Percentiles rank a stretch among this genome's conserved stretches.
phyloP scores from a whole-genome alignment of 441 rosid genomes.

The Aleurites moluccanus region DNA sequence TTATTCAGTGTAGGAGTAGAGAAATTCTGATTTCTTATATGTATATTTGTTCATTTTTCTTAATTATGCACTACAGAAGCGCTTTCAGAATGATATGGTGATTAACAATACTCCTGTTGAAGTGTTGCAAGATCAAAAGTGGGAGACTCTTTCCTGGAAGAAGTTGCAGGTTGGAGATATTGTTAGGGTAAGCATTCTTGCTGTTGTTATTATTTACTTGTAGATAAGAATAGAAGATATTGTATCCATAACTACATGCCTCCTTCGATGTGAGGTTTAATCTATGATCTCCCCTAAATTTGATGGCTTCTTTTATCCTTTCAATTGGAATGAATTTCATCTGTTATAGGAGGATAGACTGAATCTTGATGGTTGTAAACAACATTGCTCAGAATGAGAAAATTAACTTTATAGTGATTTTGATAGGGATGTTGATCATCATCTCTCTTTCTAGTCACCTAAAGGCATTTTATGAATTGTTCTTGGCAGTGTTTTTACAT shows the following conservation, averaged over 20 bases:
- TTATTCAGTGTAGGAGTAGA: slow-evolving; percentile 4
- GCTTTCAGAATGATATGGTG: slow-evolving; percentile 96
- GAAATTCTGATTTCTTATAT: slow-evolving; percentile 14
- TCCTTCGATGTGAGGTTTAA: not conserved
- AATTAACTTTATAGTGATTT: not conserved
- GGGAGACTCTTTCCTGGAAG: slow-evolving; percentile 86
- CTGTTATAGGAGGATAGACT: not conserved
- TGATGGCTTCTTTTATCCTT: not conserved
- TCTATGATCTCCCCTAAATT: not conserved
- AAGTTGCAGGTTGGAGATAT: slow-evolving; percentile 98
- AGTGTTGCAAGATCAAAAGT: slow-evolving; percentile 78
- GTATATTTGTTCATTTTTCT: slow-evolving; percentile 10
- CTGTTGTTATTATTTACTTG: slow-evolving; percentile 1
- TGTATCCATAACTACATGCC: not conserved
- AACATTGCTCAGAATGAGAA: not conserved
- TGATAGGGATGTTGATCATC: not conserved
- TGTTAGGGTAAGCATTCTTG: slow-evolving; percentile 61
- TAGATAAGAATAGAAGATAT: not conserved
- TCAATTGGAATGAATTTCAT: not conserved
- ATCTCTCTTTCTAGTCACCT: not conserved
- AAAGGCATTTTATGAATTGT: not conserved
- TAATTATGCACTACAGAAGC: slow-evolving; percentile 63
- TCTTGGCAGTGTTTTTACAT: not conserved
- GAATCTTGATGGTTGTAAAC: no score
- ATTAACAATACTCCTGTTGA: slow-evolving; percentile 81